Evolutionary conservation across 306 rosid species (phyloP).

Genomic region (Vigna reflexopilosa): DNA sequence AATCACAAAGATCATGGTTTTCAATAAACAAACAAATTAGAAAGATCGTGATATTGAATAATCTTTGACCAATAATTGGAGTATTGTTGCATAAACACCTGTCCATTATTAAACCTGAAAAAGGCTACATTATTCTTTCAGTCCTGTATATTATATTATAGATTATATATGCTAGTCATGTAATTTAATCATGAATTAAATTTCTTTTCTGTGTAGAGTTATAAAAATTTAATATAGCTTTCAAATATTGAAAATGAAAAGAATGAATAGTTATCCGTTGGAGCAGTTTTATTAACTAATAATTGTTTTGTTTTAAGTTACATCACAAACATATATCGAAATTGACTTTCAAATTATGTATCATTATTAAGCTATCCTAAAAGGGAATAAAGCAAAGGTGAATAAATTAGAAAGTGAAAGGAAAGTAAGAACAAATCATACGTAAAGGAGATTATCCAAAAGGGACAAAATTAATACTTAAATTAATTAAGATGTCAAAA

Average conservation of each 20-base stretch:
- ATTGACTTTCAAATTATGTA: neutral
- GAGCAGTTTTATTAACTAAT: neutral
- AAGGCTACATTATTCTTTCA: too few relatives aligned
- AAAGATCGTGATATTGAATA: conserved; percentile 40
- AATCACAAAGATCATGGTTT: conserved; percentile 22
- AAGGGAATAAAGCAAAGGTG: conserved; percentile 9
- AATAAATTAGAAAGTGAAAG: conserved; percentile 7
- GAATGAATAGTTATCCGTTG: neutral
- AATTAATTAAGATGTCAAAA: conserved; percentile 1
- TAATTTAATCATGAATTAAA: too few relatives aligned
- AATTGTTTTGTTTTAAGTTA: neutral
- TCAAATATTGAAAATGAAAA: neutral
- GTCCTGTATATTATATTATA: neutral
- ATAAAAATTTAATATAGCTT: neutral
- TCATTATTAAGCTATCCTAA: conserved; percentile 2
- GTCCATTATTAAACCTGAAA: conserved; percentile 31
- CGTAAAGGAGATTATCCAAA: neutral
- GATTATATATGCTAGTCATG: too few relatives aligned
- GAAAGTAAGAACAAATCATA: conserved; percentile 17
- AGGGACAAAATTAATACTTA: neutral
- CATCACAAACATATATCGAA: neutral
- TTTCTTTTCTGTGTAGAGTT: neutral
- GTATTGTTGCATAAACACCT: conserved; percentile 53
- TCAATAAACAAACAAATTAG: neutral
- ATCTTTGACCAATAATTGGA: conserved; percentile 61